phyloP scores from a whole-genome alignment of 345 rosid genomes.

The Gossypium rotundifolium region DNA sequence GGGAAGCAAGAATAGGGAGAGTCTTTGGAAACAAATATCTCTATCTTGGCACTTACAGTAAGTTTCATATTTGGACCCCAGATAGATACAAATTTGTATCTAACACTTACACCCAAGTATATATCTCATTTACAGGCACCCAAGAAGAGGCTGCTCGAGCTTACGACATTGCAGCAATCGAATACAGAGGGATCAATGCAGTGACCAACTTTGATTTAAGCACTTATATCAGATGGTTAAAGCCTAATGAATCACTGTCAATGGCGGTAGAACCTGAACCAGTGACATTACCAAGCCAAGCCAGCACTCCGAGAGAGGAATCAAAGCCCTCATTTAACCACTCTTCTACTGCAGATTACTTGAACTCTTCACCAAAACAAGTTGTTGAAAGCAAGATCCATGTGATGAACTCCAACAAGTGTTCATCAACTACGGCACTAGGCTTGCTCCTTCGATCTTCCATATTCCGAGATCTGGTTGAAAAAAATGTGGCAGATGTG shows the following conservation, averaged over 20 bases:
- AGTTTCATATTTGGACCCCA: constrained; percentile 5
- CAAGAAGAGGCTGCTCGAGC: constrained; percentile 57
- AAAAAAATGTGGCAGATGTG: constrained; percentile 34
- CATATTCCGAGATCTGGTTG: constrained; percentile 45
- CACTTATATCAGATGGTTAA: constrained; percentile 44
- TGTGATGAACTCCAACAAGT: constrained; percentile 22
- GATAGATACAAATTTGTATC: too few species aligned
- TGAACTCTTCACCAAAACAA: constrained; percentile 17
- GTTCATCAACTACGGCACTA: constrained; percentile 45
- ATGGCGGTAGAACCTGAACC: constrained; percentile 17
- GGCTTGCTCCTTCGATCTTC: constrained; percentile 53
- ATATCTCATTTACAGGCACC: constrained; percentile 27
- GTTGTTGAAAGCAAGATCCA: constrained; percentile 15
- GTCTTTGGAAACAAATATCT: constrained; percentile 68
- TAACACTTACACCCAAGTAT: neutral
- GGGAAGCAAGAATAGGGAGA: constrained; percentile 77
- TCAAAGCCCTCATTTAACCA: constrained; percentile 21
- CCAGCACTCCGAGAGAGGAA: constrained; percentile 28
- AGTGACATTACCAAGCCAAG: constrained; percentile 6
- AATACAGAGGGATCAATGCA: constrained; percentile 45
- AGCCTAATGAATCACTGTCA: constrained; percentile 28
- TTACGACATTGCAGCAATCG: constrained; percentile 48
- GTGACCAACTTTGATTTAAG: constrained; percentile 51
- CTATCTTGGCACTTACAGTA: constrained; percentile 70
- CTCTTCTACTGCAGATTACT: constrained; percentile 20